Evolutionary conservation across 2,329 filamentous ascomycete genomes (phyloP).

Genomic region (Rasamsonia emersonii): DNA sequence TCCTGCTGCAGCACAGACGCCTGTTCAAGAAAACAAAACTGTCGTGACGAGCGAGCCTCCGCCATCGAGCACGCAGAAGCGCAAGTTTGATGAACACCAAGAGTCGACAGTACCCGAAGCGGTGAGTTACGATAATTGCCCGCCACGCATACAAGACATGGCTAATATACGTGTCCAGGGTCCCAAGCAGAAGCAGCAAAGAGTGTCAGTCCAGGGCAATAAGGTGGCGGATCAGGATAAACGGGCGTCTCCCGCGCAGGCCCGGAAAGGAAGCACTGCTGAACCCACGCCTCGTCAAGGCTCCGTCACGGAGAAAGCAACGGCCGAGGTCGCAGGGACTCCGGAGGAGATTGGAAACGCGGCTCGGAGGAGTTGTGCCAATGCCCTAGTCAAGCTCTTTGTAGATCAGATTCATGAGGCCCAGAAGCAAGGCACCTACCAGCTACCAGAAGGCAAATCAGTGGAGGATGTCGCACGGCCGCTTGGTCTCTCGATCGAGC

Average conservation of each 20-base stretch:
- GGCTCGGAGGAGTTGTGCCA: conserved; percentile 59
- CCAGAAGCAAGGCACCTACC: conserved; percentile 56
- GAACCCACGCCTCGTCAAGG: conserved; percentile 19
- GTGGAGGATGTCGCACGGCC: conserved; percentile 58
- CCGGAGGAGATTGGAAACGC: conserved; percentile 50
- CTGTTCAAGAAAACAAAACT: conserved; percentile 21
- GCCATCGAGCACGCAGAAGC: conserved; percentile 31
- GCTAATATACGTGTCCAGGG: conserved; percentile 25
- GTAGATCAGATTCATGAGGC: conserved; percentile 56
- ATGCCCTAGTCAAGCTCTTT: conserved; percentile 62
- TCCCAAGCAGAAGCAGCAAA: conserved; percentile 34
- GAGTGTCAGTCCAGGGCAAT: conserved; percentile 22
- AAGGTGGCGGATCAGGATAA: conserved; percentile 14
- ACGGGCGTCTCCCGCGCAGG: conserved; percentile 18
- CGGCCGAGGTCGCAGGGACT: conserved; percentile 24
- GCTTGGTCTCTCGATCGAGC: conserved; percentile 72
- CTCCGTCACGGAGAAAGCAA: conserved; percentile 22
- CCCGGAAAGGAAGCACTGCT: conserved; percentile 25
- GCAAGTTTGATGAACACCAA: conserved; percentile 35
- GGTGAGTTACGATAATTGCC: conserved; percentile 17
- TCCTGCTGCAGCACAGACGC: conserved; percentile 12
- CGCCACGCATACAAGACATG: not conserved
- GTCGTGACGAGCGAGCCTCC: conserved; percentile 14
- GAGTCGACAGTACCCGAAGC: conserved; percentile 19
- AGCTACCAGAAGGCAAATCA: conserved; percentile 55